A percentile compares a stretch with the other conserved stretches of the same genome.
These are phyloP conservation scores for Trapa incisa DNA, from an alignment of 345 rosid species.

Conservation along the genomic window DNA sequence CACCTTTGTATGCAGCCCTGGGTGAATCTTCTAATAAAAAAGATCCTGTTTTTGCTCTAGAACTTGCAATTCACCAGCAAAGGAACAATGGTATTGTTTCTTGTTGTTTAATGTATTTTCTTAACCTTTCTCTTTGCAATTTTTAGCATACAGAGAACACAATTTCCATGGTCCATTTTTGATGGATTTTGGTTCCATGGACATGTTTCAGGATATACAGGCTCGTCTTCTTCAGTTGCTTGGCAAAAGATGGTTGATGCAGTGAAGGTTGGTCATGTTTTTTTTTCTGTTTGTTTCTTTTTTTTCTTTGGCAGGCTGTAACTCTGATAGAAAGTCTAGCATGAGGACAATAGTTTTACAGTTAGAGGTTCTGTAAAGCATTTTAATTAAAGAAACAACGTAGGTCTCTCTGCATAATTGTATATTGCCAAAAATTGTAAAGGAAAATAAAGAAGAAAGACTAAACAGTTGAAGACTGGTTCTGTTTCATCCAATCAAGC, in stretches of 20 bases:
- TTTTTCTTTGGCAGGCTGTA: background rate
- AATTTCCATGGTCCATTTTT: background rate
- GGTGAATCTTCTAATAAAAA: slow-evolving; percentile 25
- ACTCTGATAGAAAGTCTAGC: background rate
- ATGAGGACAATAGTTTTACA: background rate
- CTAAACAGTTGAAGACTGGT: too few species aligned
- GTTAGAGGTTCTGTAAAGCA: background rate
- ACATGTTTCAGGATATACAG: slow-evolving; percentile 21
- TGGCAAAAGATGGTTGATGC: slow-evolving; percentile 58
- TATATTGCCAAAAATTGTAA: background rate
- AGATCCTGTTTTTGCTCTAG: slow-evolving; percentile 40
- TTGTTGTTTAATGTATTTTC: background rate
- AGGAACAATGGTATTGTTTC: slow-evolving; percentile 17
- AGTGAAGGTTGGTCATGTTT: slow-evolving; percentile 35
- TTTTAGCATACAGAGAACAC: background rate
- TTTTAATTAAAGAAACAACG: background rate
- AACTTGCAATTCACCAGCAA: slow-evolving; percentile 26
- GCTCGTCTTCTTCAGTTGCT: slow-evolving; percentile 19
- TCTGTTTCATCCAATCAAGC: too few species aligned
- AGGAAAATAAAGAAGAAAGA: too few species aligned
- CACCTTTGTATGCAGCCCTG: slow-evolving; percentile 30
- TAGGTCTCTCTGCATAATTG: background rate
- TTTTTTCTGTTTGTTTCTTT: background rate
- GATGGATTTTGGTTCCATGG: background rate
- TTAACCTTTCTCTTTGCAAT: background rate